Conservation (phyloP, 306 rosid genomes). For the Castanospermum australe region DNA sequence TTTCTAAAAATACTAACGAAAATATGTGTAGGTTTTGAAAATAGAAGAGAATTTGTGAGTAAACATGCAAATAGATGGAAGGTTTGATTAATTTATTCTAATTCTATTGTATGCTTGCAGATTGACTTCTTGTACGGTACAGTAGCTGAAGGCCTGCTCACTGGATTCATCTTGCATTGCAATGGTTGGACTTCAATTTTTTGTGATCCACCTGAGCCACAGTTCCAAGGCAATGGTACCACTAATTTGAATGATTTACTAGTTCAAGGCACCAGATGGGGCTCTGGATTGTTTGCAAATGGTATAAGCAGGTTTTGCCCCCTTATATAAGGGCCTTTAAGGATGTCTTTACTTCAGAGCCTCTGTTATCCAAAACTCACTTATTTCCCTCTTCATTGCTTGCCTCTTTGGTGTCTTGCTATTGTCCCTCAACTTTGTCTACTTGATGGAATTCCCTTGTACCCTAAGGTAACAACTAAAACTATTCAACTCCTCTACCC, state of each 20-base stretch:
- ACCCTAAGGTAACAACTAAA: constrained; percentile 54
- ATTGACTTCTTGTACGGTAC: constrained; percentile 57
- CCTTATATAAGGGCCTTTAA: constrained; percentile 44
- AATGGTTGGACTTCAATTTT: constrained; percentile 66
- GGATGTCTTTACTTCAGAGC: constrained; percentile 44
- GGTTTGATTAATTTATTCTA: no score
- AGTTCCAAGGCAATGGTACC: constrained; percentile 54
- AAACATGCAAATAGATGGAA: no score
- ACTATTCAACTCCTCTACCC: not conserved
- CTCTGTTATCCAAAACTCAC: constrained; percentile 52
- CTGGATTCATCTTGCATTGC: constrained; percentile 59
- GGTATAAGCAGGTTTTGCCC: constrained; percentile 59
- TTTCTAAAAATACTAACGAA: no score
- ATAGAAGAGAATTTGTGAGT: no score
- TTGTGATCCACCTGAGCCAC: constrained; percentile 49
- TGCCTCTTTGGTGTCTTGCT: constrained; percentile 59
- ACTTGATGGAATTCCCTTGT: constrained; percentile 41
- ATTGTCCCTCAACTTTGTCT: constrained; percentile 61
- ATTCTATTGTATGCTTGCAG: constrained; percentile 29
- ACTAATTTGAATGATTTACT: constrained; percentile 51
- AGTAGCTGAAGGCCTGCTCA: constrained; percentile 55
- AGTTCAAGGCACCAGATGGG: constrained; percentile 61
- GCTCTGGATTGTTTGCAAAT: constrained; percentile 52
- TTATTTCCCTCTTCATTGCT: constrained; percentile 37
- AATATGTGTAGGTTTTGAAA: no score